Percentiles rank a stretch among this genome's conserved stretches.
These are phyloP conservation scores for Gossypium thurberi DNA, from an alignment of 345 rosid species.

Conservation along the genomic window DNA sequence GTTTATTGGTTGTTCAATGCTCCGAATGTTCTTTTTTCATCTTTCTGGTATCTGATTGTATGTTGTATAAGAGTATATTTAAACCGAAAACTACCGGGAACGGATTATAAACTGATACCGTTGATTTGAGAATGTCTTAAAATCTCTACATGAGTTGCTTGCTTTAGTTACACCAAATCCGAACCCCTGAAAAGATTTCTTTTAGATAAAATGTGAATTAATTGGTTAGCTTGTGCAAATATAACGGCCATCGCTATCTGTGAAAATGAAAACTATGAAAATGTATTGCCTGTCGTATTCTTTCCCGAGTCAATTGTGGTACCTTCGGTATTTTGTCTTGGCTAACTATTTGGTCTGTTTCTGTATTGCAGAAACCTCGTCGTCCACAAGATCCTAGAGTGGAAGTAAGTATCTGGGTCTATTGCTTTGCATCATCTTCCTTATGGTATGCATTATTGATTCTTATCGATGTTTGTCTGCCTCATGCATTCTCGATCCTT, in stretches of 20 bases:
- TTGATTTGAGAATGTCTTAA: too few species aligned
- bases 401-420: constrained; percentile 31
- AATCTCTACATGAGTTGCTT: too few species aligned
- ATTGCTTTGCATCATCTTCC: not conserved
- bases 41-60: too few species aligned
- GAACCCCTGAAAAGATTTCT: not conserved
- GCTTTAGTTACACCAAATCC: not conserved
- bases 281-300: not conserved
- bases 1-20: too few species aligned
- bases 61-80: too few species aligned
- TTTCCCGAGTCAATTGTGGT: not conserved
- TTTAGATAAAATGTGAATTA: not conserved
- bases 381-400: constrained; percentile 35
- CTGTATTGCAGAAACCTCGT: constrained; percentile 25
- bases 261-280: not conserved
- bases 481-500: not conserved
- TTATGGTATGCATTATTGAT: too few species aligned
- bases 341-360: not conserved
- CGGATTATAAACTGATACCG: too few species aligned
- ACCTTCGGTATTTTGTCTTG: not conserved
- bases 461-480: not conserved
- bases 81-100: too few species aligned
- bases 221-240: not conserved
- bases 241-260: not conserved
- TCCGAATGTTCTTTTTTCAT: too few species aligned